Base-by-base conservation (phyloP, 1,284 basidiomycete species). In the Papiliotrema fonsecae region DNA sequence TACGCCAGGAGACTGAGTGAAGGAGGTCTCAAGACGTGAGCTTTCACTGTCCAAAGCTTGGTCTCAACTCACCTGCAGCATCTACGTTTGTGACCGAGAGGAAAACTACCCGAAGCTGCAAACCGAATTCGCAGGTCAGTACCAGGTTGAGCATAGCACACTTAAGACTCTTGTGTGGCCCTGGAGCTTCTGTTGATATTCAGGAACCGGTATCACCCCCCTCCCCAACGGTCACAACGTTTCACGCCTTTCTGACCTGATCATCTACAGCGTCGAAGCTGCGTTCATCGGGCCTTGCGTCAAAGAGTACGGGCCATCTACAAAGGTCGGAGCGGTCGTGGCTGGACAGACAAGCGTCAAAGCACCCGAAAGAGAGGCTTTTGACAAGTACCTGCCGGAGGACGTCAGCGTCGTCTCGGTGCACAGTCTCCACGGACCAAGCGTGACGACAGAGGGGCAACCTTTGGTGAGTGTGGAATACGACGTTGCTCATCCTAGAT, bases 271-370 rank as follows among this genome's bases (percentile, higher is more conserved):
- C 18, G 92, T 98, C 45, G 94, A 97, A 69, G 92, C 96, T 5
- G 91, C 91, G 52, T 86, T 81, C 64, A 88, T 98, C 50, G 83
- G 85, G 38, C 71, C 76, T 2, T 90, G 96, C 18, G 94, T 97
- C 3, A 79, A 79, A 22, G 79, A 88, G 65, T 98, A 87, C 63
- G 96, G 94, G 10, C 89, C 93, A 14, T 96, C 92, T 10, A 96
- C 92, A 4, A 97, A 97, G 74, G 74, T 93, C 18, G 83, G 88
- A 19, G 88, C 94, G 1, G 85, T 97, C 43, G 93, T 98, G 6
- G 83, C 90, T 0, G 94, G 91, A 0, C 94, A 98, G 74, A 97
- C 94, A 0, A 93, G 89, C 0, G 94, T 97, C 50, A 98, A 98
- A 72, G 88, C 91, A 0, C 96, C 96, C 0, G 94, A 98, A 69